A percentile compares a stretch with the other conserved stretches of the same genome.
phyloP scores from a whole-genome alignment of 768 basidiomycete genomes.

The Amanita polypyramis region DNA sequence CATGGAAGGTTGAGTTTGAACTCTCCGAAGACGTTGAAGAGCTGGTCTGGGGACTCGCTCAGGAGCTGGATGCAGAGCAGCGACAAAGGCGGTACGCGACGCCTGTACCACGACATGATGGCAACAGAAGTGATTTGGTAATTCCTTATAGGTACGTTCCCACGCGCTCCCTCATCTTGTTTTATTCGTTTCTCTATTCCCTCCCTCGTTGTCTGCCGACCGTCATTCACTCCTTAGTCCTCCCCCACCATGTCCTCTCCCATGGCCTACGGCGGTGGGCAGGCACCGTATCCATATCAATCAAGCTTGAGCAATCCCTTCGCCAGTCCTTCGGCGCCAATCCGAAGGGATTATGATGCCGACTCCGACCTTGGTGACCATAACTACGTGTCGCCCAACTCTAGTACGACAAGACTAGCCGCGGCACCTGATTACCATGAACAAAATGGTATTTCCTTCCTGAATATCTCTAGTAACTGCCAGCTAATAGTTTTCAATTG shows the following conservation, averaged over 20 bases:
- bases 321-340: slow-evolving; percentile 18
- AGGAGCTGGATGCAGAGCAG: slow-evolving; percentile 40
- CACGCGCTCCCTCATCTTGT: background rate
- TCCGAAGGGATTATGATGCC: slow-evolving; percentile 30
- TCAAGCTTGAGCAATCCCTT: slow-evolving; percentile 20
- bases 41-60: slow-evolving; percentile 31
- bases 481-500: slow-evolving; percentile 9
- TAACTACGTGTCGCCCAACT: slow-evolving; percentile 33
- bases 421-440: slow-evolving; percentile 32
- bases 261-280: background rate
- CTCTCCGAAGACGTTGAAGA: slow-evolving; percentile 19
- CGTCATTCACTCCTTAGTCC: slow-evolving; percentile 4
- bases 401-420: slow-evolving; percentile 47
- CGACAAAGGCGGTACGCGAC: slow-evolving; percentile 38
- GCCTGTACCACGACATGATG: background rate
- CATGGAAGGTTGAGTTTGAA: slow-evolving; percentile 12
- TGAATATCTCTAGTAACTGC: slow-evolving; percentile 5
- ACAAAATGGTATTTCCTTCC: slow-evolving; percentile 18
- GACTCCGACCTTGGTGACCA: slow-evolving; percentile 45
- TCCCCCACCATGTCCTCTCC: slow-evolving; percentile 1
- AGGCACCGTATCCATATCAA: slow-evolving; percentile 5
- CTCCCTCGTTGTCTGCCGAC: slow-evolving; percentile 7
- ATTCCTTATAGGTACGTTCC: background rate
- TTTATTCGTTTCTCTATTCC: background rate
- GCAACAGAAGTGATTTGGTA: background rate